These are phyloP conservation scores for Podospora tetraspora DNA, from an alignment of 495 filamentous ascomycete species.

Conservation along the genomic window DNA sequence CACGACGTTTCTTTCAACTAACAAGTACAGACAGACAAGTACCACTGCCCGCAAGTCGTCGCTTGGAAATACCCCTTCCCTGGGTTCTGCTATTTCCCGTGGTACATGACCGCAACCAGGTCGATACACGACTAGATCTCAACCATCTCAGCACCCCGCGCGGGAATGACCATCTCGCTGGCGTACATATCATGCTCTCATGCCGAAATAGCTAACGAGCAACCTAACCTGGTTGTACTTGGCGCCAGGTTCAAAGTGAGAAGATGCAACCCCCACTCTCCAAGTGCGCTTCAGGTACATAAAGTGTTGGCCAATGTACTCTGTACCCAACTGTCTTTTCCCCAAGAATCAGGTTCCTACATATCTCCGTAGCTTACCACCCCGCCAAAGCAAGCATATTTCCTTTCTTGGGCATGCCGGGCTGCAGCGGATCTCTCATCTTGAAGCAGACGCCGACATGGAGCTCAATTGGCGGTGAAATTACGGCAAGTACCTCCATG, in stretches of 20 bases:
- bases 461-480: background rate
- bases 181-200: background rate
- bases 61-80: background rate
- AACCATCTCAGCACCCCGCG: background rate
- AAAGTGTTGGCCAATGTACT: background rate
- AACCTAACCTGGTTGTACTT: background rate
- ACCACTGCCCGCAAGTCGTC: background rate
- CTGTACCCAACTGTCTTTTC: background rate
- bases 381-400: no score
- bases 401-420: background rate
- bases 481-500: background rate
- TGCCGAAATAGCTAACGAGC: background rate
- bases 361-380: background rate
- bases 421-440: background rate
- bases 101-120: background rate
- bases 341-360: background rate
- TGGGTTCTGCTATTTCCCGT: background rate
- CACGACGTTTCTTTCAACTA: background rate
- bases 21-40: background rate
- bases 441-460: background rate
- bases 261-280: background rate
- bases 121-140: background rate
- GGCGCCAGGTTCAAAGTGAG: background rate
- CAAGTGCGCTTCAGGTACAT: background rate
- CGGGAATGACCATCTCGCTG: background rate